These are phyloP conservation scores for Melastoma malabathricum DNA, from an alignment of 345 rosid genomes.

Conservation along the genomic window DNA sequence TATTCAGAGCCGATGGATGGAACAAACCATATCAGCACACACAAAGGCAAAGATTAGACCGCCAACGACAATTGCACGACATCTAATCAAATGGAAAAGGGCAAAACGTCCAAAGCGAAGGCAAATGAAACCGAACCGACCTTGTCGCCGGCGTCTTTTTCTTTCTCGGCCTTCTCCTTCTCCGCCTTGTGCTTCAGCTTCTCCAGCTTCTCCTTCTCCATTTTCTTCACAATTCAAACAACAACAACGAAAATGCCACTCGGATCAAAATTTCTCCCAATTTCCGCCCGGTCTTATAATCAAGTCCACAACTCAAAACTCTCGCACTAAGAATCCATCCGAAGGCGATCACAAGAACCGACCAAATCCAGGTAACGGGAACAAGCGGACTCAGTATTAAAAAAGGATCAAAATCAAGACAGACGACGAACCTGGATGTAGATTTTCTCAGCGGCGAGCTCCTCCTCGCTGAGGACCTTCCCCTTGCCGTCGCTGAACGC, in stretches of 20 bases:
- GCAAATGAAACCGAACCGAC: constrained; percentile 10
- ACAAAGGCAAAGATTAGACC: no score
- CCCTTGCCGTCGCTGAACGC: constrained; percentile 53
- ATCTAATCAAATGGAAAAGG: no score
- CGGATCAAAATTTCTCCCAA: constrained; percentile 1
- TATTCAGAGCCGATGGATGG: no score
- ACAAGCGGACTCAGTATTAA: not conserved
- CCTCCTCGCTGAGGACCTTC: constrained; percentile 64
- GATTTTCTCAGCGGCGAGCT: constrained; percentile 60
- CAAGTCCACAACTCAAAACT: not conserved
- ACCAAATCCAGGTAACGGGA: not conserved
- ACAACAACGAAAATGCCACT: not conserved
- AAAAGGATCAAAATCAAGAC: not conserved
- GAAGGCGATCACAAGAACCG: not conserved
- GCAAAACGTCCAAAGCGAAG: no score
- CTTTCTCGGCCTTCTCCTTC: constrained; percentile 35
- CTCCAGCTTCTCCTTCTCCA: constrained; percentile 64
- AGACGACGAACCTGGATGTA: constrained; percentile 43
- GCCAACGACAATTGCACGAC: no score
- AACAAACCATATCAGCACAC: no score
- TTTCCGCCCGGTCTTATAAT: not conserved
- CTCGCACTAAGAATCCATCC: no score
- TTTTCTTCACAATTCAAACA: constrained; percentile 30
- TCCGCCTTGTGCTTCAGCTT: constrained; percentile 41
- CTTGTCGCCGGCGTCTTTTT: constrained; percentile 33